Conservation (phyloP, 2,329 filamentous ascomycete species). For the Colletotrichum australisinense region DNA sequence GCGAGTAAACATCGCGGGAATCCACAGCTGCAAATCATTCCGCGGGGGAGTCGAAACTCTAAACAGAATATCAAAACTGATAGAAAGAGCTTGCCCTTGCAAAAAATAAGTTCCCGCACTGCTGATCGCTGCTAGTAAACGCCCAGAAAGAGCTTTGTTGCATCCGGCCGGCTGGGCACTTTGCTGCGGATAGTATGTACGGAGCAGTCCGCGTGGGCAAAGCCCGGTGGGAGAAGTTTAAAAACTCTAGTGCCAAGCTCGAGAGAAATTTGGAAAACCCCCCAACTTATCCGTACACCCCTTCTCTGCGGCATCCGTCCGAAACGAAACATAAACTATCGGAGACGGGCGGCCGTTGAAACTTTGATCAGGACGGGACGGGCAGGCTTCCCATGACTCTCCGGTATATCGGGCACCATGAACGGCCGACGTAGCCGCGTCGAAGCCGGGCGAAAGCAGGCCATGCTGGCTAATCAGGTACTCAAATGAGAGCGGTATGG, state of each 20-base stretch:
- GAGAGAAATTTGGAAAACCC: not conserved
- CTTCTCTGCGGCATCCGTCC: not conserved
- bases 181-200: not conserved
- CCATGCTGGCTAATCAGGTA: not conserved
- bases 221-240: not conserved
- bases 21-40: not conserved
- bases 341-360: slow-evolving; percentile 1
- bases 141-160: not conserved
- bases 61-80: not conserved
- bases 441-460: no score
- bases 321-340: slow-evolving; percentile 6
- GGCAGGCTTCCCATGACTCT: slow-evolving; percentile 20
- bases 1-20: not conserved
- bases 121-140: not conserved
- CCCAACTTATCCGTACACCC: not conserved
- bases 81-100: not conserved
- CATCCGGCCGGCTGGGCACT: not conserved
- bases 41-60: not conserved
- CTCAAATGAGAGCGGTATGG: not conserved
- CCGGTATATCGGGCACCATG: not conserved
- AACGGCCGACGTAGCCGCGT: not conserved
- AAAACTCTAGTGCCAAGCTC: not conserved
- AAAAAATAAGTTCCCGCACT: not conserved
- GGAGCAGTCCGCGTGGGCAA: not conserved
- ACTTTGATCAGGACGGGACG: not conserved